Conservation (phyloP, 495 filamentous ascomycete species). For the Podospora pseudopauciseta region DNA sequence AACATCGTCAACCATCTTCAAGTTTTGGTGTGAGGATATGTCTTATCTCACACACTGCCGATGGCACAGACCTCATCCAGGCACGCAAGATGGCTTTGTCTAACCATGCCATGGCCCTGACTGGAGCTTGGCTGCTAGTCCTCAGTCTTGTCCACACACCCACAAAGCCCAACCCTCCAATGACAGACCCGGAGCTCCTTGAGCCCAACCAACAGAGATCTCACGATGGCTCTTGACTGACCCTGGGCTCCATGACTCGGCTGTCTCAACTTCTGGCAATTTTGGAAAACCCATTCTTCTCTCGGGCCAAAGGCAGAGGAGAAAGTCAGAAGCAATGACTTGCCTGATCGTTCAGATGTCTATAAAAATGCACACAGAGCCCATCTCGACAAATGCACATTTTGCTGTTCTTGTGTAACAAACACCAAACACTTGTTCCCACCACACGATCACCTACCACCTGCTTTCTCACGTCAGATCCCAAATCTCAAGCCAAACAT, state of each 20-base stretch:
- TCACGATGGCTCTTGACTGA: neutral
- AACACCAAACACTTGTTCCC: neutral
- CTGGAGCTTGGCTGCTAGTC: neutral
- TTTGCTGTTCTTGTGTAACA: neutral
- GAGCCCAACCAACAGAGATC: neutral
- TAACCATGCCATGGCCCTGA: neutral
- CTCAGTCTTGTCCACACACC: neutral
- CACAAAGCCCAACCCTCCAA: neutral
- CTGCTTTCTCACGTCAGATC: neutral
- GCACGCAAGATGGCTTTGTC: neutral
- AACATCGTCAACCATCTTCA: neutral
- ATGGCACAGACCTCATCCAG: conserved; percentile 2
- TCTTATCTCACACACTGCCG: neutral
- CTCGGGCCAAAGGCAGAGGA: conserved; percentile 1
- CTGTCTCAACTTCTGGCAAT: neutral
- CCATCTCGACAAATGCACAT: neutral
- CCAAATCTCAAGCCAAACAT: neutral
- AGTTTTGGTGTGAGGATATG: neutral
- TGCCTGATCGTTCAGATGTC: neutral
- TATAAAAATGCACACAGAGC: neutral
- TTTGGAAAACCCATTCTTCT: neutral
- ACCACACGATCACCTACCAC: neutral
- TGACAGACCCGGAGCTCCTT: neutral
- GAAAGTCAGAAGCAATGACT: neutral
- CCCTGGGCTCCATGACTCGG: neutral